phyloP scores from a whole-genome alignment of 164 flowering plant genomes.

The Nymphaea thermarum region DNA sequence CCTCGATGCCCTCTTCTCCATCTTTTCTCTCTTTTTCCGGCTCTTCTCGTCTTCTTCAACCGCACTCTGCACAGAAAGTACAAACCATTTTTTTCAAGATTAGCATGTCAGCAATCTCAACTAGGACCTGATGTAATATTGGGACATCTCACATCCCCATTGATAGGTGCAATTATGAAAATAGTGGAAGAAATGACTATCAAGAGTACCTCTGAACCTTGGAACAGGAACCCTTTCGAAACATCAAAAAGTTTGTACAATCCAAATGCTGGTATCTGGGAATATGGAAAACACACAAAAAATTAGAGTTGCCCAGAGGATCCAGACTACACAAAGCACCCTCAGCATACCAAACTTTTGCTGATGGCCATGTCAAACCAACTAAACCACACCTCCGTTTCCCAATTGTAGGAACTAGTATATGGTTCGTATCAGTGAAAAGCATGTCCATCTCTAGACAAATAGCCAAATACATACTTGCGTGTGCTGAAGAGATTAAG shows the following conservation, averaged over 20 bases:
- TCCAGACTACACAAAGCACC: background rate
- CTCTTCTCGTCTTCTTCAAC: slow-evolving; percentile 87
- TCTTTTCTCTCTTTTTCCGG: slow-evolving; percentile 84
- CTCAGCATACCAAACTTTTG: too few species aligned
- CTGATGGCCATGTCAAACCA: too few species aligned
- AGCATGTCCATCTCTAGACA: too few species aligned
- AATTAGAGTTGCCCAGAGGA: background rate
- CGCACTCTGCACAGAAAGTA: slow-evolving; percentile 30
- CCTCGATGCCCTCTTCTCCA: slow-evolving; percentile 89
- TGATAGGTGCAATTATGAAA: background rate
- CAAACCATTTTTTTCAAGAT: background rate
- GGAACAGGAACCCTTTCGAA: slow-evolving; percentile 44
- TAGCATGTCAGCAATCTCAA: background rate
- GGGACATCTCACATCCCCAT: background rate
- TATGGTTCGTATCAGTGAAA: too few species aligned
- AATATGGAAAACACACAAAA: background rate
- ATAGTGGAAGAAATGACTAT: background rate
- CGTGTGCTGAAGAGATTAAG: too few species aligned
- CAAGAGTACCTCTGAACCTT: slow-evolving; percentile 60
- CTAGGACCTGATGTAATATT: background rate
- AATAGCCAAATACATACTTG: too few species aligned
- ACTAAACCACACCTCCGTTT: too few species aligned
- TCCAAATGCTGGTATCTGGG: slow-evolving; percentile 78
- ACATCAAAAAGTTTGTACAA: slow-evolving; percentile 50
- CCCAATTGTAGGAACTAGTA: too few species aligned